A percentile compares a stretch with the other conserved stretches of the same genome.
Conservation (phyloP, 371 early-diverging fungal genomes). For the Quaeritorhiza haematococci region DNA sequence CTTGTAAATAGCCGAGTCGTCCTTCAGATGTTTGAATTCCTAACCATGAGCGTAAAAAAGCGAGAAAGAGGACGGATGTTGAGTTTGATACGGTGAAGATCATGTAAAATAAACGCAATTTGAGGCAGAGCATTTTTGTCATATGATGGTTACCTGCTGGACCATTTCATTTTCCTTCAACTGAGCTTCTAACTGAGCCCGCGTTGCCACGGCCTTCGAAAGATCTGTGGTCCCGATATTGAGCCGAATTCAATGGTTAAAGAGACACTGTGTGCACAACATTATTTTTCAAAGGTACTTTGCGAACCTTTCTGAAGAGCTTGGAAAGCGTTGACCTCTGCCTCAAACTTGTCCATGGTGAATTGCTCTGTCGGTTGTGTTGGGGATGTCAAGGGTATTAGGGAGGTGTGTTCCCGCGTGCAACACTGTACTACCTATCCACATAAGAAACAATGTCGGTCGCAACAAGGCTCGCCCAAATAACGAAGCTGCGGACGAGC, state of each 20-base stretch:
- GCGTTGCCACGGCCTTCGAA: constrained; percentile 64
- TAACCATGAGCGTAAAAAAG: constrained; percentile 32
- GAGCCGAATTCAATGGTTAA: too few relatives aligned
- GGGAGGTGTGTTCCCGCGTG: too few relatives aligned
- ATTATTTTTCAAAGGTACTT: neutral
- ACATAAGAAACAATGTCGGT: too few relatives aligned
- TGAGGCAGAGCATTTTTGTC: too few relatives aligned
- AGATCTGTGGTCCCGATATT: constrained; percentile 78
- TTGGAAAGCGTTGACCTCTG: neutral
- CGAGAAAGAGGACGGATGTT: neutral
- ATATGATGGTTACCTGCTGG: constrained; percentile 56
- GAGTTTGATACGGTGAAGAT: neutral
- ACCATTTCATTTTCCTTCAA: constrained; percentile 92
- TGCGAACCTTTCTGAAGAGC: neutral
- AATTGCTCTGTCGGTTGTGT: too few relatives aligned
- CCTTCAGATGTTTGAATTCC: constrained; percentile 82
- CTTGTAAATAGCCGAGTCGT: constrained; percentile 84
- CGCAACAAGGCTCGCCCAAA: too few relatives aligned
- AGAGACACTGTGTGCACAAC: too few relatives aligned
- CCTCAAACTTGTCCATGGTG: constrained; percentile 5
- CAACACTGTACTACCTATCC: too few relatives aligned
- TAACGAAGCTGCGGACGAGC: too few relatives aligned
- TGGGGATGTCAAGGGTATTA: neutral
- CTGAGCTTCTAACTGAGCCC: constrained; percentile 89
- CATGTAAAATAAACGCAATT: neutral